Evolutionary conservation across 768 basidiomycete genomes (phyloP).

Genomic region (Tricholomella constricta): DNA sequence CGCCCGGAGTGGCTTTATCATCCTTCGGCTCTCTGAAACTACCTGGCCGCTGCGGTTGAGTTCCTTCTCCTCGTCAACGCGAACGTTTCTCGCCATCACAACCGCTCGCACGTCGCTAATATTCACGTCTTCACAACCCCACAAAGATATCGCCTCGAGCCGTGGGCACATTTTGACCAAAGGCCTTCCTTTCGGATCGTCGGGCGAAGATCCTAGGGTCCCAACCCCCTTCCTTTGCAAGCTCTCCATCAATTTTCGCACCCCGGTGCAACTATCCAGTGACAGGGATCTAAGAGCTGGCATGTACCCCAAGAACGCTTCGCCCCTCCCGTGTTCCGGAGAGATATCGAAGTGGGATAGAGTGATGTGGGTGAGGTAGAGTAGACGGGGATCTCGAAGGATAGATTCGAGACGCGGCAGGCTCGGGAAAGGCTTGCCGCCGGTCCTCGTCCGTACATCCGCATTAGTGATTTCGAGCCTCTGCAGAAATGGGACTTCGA

Average conservation of each 20-base stretch:
- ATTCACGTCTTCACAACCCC: slow-evolving; percentile 49
- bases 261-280: slow-evolving; percentile 48
- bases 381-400: slow-evolving; percentile 59
- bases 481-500: slow-evolving; percentile 35
- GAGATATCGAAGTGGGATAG: slow-evolving; percentile 48
- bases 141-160: slow-evolving; percentile 51
- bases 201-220: slow-evolving; percentile 7
- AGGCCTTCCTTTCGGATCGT: slow-evolving; percentile 20
- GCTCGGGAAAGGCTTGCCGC: slow-evolving; percentile 23
- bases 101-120: slow-evolving; percentile 36
- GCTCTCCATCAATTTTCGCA: slow-evolving; percentile 39
- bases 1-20: slow-evolving; percentile 41
- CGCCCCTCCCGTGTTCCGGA: slow-evolving; percentile 34
- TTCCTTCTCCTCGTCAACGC: slow-evolving; percentile 19
- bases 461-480: slow-evolving; percentile 46
- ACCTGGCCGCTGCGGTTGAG: slow-evolving; percentile 17
- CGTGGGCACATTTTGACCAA: slow-evolving; percentile 52
- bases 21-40: slow-evolving; percentile 21
- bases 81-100: slow-evolving; percentile 40
- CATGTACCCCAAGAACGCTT: slow-evolving; percentile 52
- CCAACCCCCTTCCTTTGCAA: slow-evolving; percentile 40
- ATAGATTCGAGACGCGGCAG: slow-evolving; percentile 53
- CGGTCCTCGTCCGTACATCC: slow-evolving; percentile 25
- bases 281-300: slow-evolving; percentile 49
- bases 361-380: slow-evolving; percentile 50